Evolutionary conservation across 1,139 yeast genomes (phyloP).

Genomic region (Kodamaea suecica): DNA sequence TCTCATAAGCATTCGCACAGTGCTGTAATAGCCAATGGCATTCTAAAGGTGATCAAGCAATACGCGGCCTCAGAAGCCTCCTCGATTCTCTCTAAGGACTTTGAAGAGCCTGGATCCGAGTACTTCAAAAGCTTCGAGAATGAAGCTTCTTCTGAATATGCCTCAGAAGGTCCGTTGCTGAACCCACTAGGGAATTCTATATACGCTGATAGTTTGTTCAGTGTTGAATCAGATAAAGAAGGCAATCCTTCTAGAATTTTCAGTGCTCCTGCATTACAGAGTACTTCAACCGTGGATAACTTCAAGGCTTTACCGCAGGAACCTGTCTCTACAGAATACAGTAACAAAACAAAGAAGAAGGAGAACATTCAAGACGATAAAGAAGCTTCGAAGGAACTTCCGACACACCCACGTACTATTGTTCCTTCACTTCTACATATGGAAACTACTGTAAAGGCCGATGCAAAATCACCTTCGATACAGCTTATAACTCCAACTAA

Average conservation of each 20-base stretch:
- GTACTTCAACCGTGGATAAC: neutral
- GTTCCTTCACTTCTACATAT: too few relatives aligned
- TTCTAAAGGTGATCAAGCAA: conserved; percentile 9
- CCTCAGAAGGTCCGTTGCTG: conserved; percentile 7
- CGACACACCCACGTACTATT: too few relatives aligned
- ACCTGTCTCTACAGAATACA: neutral
- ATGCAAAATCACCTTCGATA: too few relatives aligned
- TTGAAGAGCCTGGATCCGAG: neutral
- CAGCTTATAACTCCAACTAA: neutral
- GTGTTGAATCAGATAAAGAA: conserved; percentile 3
- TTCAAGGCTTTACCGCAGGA: neutral
- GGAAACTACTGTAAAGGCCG: too few relatives aligned
- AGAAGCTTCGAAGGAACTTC: conserved; percentile 7
- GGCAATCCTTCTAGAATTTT: too few relatives aligned
- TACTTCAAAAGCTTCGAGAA: neutral
- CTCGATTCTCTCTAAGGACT: conserved; percentile 5
- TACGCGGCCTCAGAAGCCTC: conserved; percentile 5
- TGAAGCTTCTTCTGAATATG: conserved; percentile 6
- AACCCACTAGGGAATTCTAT: conserved; percentile 4
- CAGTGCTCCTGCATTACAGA: too few relatives aligned
- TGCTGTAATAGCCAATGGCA: conserved; percentile 7
- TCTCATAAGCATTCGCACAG: conserved; percentile 4
- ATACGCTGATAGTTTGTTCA: conserved; percentile 12
- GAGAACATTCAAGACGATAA: too few relatives aligned
- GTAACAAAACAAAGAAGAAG: too few relatives aligned